phyloP scores from a whole-genome alignment of 192 early-diverging fungal species.

The Backusella morwellensis region DNA sequence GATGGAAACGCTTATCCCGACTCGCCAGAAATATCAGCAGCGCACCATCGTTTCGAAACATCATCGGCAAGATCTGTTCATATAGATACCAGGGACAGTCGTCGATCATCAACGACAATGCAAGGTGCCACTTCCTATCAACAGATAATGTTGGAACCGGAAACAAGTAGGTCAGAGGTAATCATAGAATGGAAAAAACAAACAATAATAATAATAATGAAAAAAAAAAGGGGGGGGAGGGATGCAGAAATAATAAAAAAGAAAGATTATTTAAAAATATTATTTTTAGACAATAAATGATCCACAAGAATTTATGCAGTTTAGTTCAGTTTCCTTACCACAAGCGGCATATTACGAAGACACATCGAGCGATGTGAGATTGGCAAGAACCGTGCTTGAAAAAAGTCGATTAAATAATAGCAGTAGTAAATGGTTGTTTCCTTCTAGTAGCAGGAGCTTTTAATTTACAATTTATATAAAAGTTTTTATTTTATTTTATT shows the following conservation, averaged over 20 bases:
- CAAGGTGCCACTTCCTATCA: neutral
- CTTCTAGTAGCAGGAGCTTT: constrained; percentile 14
- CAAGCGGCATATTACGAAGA: neutral
- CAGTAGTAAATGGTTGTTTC: constrained; percentile 12
- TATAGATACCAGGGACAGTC: neutral
- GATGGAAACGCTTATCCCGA: constrained; percentile 8
- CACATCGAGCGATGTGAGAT: constrained; percentile 7
- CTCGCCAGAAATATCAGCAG: neutral
- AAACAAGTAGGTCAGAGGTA: constrained; percentile 8
- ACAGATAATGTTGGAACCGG: neutral
- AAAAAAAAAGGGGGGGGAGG: neutral
- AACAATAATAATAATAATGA: neutral
- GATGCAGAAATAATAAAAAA: neutral
- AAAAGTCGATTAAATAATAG: constrained; percentile 6
- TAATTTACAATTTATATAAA: neutral
- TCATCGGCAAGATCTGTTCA: neutral
- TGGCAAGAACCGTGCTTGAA: constrained; percentile 1
- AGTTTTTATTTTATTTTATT: neutral
- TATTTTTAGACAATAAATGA: neutral
- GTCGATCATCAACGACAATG: neutral
- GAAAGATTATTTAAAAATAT: neutral
- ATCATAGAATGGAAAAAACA: neutral
- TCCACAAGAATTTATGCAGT: neutral
- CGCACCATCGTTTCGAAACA: neutral
- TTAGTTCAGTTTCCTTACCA: neutral